These are phyloP conservation scores for Suhomyces faveliae DNA, from an alignment of 805 yeast species.

Conservation along the genomic window DNA sequence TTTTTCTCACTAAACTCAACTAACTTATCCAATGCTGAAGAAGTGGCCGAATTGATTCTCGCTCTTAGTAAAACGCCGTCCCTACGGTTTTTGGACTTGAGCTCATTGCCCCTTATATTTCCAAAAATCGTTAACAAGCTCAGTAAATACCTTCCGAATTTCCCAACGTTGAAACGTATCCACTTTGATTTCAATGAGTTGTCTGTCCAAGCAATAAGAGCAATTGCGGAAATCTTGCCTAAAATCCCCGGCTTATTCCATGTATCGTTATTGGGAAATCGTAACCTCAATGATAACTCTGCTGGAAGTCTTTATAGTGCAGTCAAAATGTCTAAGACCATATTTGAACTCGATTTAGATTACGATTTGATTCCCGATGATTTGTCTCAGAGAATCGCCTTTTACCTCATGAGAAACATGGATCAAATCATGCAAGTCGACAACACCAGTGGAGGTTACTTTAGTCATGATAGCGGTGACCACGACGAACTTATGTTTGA, in stretches of 20 bases:
- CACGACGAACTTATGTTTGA: constrained; percentile 70
- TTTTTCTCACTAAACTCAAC: constrained; percentile 57
- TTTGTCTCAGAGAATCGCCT: constrained; percentile 52
- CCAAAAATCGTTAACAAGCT: constrained; percentile 49
- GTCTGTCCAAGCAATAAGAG: constrained; percentile 45
- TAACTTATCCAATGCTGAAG: constrained; percentile 41
- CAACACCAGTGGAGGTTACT: constrained; percentile 16
- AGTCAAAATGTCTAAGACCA: constrained; percentile 44
- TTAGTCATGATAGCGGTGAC: constrained; percentile 54
- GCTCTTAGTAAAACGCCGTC: constrained; percentile 38
- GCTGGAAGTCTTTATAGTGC: constrained; percentile 52
- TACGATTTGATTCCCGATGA: constrained; percentile 53
- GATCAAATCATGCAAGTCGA: constrained; percentile 34
- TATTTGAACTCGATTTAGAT: constrained; percentile 53
- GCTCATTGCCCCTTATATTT: constrained; percentile 51
- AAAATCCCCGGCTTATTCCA: constrained; percentile 49
- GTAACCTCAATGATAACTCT: constrained; percentile 41
- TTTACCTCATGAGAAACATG: constrained; percentile 57
- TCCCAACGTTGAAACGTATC: constrained; percentile 45
- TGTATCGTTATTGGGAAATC: constrained; percentile 54
- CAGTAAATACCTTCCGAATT: constrained; percentile 44
- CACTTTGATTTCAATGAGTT: constrained; percentile 57
- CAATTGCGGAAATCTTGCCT: constrained; percentile 48
- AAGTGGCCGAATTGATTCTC: constrained; percentile 34
- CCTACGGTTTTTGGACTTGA: constrained; percentile 51